These are phyloP conservation scores for Moesziomyces aphidis DNA, from an alignment of 1,284 basidiomycete species.

Conservation along the genomic window DNA sequence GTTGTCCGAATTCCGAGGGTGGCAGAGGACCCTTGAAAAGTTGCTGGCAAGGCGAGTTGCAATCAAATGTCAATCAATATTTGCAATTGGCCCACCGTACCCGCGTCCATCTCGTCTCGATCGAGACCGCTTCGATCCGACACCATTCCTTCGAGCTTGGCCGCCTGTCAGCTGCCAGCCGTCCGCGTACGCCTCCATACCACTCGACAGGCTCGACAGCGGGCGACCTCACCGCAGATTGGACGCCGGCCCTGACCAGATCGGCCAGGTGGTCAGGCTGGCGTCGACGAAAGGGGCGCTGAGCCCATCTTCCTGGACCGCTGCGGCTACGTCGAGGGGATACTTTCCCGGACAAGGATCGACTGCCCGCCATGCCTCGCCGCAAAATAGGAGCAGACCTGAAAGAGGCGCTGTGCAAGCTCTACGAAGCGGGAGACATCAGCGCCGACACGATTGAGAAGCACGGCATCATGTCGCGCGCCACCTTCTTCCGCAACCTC, in stretches of 20 bases:
- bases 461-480: constrained; percentile 50
- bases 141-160: neutral
- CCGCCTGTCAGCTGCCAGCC: neutral
- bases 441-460: constrained; percentile 50
- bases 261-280: too few relatives aligned
- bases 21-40: constrained; percentile 12
- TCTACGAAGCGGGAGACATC: constrained; percentile 51
- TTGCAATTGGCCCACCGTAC: constrained; percentile 4
- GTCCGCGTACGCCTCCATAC: neutral
- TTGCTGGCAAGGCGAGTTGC: constrained; percentile 19
- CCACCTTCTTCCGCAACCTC: constrained; percentile 49
- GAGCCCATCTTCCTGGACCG: neutral
- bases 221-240: too few relatives aligned
- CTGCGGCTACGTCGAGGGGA: neutral
- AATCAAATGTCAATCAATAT: constrained; percentile 55
- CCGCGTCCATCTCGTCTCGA: constrained; percentile 24
- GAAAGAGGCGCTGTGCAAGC: constrained; percentile 52
- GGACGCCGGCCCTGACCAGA: too few relatives aligned
- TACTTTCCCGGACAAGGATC: neutral
- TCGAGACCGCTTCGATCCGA: constrained; percentile 46
- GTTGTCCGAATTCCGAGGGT: neutral
- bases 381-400: constrained; percentile 54
- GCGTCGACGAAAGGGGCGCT: too few relatives aligned
- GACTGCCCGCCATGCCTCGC: constrained; percentile 27
- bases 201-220: neutral